Evolutionary conservation across 108 stramenopile species (phyloP).

Genomic region (Discostella stelligeroides): DNA sequence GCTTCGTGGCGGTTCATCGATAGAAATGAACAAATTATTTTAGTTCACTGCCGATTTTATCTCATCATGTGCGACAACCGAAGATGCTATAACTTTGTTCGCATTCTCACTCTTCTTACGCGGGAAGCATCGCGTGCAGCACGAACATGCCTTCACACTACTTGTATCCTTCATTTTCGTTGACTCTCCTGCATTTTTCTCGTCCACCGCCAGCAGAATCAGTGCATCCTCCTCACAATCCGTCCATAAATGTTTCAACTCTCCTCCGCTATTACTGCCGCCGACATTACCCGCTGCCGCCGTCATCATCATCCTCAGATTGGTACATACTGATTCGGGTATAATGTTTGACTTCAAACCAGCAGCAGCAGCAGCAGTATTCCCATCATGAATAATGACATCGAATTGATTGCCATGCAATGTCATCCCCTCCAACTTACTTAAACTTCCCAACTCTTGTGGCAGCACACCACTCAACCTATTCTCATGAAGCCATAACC

Average conservation of each 20-base stretch:
- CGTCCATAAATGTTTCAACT: conserved; percentile 42
- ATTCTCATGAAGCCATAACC: conserved; percentile 53
- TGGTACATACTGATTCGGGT: conserved; percentile 19
- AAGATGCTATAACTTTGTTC: too few relatives aligned
- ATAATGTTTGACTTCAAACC: conserved; percentile 13
- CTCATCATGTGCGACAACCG: too few relatives aligned
- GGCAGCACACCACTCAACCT: conserved; percentile 37
- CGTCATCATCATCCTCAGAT: too few relatives aligned
- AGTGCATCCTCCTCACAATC: conserved; percentile 41
- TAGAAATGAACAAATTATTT: too few relatives aligned
- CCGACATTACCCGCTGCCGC: too few relatives aligned
- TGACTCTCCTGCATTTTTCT: not conserved
- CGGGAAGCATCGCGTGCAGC: conserved; percentile 45
- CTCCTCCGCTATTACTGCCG: conserved; percentile 8
- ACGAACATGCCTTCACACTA: conserved; percentile 49
- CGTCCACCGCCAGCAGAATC: not conserved
- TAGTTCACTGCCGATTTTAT: too few relatives aligned
- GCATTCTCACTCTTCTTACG: not conserved
- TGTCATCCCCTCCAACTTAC: conserved; percentile 38
- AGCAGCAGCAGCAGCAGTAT: not conserved
- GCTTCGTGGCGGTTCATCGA: too few relatives aligned
- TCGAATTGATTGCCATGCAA: conserved; percentile 43
- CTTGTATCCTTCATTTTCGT: conserved; percentile 26
- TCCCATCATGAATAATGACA: not conserved
- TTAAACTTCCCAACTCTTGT: conserved; percentile 14